These are phyloP conservation scores for Pneumocystis sp. DNA, from an alignment of 1,139 yeast species.

Conservation along the genomic window DNA sequence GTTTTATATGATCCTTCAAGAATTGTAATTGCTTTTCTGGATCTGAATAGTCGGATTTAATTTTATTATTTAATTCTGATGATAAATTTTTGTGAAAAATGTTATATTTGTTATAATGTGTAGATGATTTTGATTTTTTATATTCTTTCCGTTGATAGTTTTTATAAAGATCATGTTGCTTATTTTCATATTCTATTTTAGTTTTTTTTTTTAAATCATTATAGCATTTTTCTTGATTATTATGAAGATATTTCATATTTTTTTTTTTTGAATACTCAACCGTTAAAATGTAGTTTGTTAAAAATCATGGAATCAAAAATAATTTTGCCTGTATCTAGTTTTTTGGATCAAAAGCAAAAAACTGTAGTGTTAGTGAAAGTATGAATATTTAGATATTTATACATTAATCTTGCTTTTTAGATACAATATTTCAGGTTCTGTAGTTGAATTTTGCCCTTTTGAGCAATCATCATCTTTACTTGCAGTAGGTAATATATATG, in stretches of 20 bases:
- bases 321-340: neutral
- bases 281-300: neutral
- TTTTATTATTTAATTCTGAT: neutral
- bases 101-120: neutral
- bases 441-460: neutral
- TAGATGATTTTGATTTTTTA: neutral
- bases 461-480: neutral
- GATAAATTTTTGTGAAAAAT: neutral
- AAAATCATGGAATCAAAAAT: neutral
- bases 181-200: neutral
- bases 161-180: neutral
- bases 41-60: neutral
- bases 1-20: slow-evolving; percentile 8
- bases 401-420: neutral
- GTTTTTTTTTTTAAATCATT: neutral
- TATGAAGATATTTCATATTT: neutral
- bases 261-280: neutral
- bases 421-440: neutral
- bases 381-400: neutral
- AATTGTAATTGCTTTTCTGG: neutral
- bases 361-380: neutral
- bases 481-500: neutral
- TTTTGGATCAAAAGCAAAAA: neutral
- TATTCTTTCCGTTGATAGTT: neutral
- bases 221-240: neutral